A percentile compares a stretch with the other conserved stretches of the same genome.
These are phyloP conservation scores for Nitzschia sp. DNA, from an alignment of 108 stramenopile genomes.

Conservation along the genomic window DNA sequence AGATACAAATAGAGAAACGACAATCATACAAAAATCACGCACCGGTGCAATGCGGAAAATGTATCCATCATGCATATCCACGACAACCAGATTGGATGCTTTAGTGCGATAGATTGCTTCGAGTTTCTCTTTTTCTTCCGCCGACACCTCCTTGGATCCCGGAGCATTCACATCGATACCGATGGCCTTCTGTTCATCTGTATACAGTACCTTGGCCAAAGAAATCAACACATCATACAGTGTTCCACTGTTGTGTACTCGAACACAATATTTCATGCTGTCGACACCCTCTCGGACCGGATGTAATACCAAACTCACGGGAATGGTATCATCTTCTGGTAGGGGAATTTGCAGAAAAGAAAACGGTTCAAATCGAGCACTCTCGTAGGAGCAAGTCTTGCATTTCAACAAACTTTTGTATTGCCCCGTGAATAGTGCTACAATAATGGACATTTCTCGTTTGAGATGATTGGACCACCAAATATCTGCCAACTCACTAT, in stretches of 20 bases:
- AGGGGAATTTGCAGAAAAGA: slow-evolving; percentile 88
- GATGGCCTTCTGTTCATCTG: slow-evolving; percentile 36
- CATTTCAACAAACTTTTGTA: slow-evolving; percentile 95
- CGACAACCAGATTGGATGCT: slow-evolving; percentile 76
- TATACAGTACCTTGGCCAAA: slow-evolving; percentile 59
- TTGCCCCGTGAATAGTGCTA: slow-evolving; percentile 94
- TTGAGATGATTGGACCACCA: slow-evolving; percentile 97
- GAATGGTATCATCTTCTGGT: slow-evolving; percentile 86
- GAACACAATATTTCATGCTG: slow-evolving; percentile 72
- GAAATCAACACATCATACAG: slow-evolving; percentile 72
- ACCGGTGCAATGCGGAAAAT: slow-evolving; percentile 82
- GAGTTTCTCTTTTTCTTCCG: slow-evolving; percentile 25
- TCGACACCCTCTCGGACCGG: slow-evolving; percentile 37
- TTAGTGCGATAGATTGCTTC: slow-evolving; percentile 42
- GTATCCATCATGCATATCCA: slow-evolving; percentile 80
- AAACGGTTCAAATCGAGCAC: slow-evolving; percentile 97
- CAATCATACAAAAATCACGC: slow-evolving; percentile 24
- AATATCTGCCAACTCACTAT: slow-evolving; percentile 93
- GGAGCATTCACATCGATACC: slow-evolving; percentile 9
- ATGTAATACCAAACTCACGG: slow-evolving; percentile 69
- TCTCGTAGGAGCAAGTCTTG: slow-evolving; percentile 90
- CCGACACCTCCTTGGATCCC: slow-evolving; percentile 22
- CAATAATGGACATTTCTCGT: slow-evolving; percentile 90
- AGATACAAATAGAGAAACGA: slow-evolving; percentile 5
- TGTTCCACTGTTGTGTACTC: slow-evolving; percentile 73